Evolutionary conservation across 2,329 filamentous ascomycete genomes (phyloP).

Genomic region (Colletotrichum aenigma): DNA sequence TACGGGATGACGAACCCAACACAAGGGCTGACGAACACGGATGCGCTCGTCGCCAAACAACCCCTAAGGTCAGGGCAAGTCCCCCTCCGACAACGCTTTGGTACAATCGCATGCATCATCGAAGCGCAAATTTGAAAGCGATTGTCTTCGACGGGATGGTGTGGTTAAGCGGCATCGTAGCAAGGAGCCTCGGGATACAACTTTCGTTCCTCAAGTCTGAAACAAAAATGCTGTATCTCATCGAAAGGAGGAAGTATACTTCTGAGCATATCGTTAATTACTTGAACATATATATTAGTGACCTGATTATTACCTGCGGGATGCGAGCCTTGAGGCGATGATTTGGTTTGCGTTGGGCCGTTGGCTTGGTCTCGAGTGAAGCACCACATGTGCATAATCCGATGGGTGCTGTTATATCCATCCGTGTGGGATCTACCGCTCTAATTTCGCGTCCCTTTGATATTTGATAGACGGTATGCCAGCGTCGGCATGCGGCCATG

Average conservation of each 20-base stretch:
- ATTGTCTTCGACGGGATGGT: neutral
- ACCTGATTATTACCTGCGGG: neutral
- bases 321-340: rapidly evolving
- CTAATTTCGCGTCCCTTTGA: neutral
- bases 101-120: neutral
- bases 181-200: neutral
- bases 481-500: neutral
- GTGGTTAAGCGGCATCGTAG: neutral
- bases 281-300: neutral
- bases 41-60: neutral
- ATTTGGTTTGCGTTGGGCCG: neutral
- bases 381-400: neutral
- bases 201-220: neutral
- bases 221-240: neutral
- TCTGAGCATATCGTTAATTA: neutral
- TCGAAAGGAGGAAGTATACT: neutral
- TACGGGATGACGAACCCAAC: neutral
- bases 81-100: neutral
- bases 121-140: neutral
- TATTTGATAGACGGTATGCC: neutral
- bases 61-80: neutral
- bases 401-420: neutral
- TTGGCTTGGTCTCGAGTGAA: neutral
- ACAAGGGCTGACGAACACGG: neutral
- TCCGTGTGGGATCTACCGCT: neutral